Percentiles rank a stretch among this genome's conserved stretches.
Conservation (phyloP, 805 yeast genomes). For the Ogataea thermomethanolica region DNA sequence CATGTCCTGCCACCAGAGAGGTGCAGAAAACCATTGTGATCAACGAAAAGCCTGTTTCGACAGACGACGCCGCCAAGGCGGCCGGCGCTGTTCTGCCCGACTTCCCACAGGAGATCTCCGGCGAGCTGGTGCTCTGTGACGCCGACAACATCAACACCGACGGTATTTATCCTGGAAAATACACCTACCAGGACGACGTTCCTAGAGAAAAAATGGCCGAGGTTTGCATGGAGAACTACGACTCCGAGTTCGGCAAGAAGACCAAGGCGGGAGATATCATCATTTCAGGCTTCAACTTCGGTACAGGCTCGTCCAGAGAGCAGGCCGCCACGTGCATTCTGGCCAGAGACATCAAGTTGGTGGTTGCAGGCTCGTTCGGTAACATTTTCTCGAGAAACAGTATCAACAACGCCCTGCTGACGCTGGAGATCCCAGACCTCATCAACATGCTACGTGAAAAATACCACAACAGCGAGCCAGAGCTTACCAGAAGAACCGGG, state of each 20-base stretch:
- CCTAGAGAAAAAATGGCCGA: slow-evolving; percentile 95
- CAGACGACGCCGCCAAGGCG: slow-evolving; percentile 33
- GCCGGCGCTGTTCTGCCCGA: slow-evolving; percentile 80
- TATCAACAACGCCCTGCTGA: slow-evolving; percentile 91
- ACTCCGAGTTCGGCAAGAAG: slow-evolving; percentile 77
- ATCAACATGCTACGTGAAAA: slow-evolving; percentile 71
- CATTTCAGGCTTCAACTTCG: slow-evolving; percentile 91
- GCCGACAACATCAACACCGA: slow-evolving; percentile 97
- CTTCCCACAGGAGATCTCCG: slow-evolving; percentile 84
- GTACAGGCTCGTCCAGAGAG: slow-evolving; percentile 98
- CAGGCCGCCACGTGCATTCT: slow-evolving; percentile 98
- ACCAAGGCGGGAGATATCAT: slow-evolving; percentile 83
- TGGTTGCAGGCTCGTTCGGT: slow-evolving; percentile 96
- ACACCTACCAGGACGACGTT: slow-evolving; percentile 97
- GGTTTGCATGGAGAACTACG: slow-evolving; percentile 99
- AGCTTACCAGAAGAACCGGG: slow-evolving; percentile 91
- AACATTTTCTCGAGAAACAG: slow-evolving; percentile 95
- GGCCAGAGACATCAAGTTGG: slow-evolving; percentile 88
- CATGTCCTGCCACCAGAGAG: slow-evolving; percentile 44
- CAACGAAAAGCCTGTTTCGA: slow-evolving; percentile 29
- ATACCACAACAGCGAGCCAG: slow-evolving; percentile 51
- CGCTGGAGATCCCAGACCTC: slow-evolving; percentile 88
- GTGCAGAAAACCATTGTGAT: slow-evolving; percentile 43
- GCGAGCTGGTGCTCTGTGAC: slow-evolving; percentile 92
- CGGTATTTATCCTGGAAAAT: slow-evolving; percentile 98